Percentiles rank a stretch among this genome's conserved stretches.
Conservation (phyloP, 345 rosid species). For the Acer yangbiense region DNA sequence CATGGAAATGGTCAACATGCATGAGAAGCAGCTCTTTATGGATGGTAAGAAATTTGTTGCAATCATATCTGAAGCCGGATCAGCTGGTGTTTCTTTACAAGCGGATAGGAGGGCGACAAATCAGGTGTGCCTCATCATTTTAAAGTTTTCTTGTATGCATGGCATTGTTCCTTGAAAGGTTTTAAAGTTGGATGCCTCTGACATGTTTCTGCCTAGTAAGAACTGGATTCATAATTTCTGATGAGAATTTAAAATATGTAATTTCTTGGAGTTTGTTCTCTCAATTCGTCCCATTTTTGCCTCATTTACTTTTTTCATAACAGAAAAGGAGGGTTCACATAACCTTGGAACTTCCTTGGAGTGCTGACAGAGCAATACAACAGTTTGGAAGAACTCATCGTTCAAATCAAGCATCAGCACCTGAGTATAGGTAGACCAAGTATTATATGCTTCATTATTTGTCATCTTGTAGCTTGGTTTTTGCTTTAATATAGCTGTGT, state of each 20-base stretch:
- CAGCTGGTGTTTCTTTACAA: constrained; percentile 98
- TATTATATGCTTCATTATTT: constrained; percentile 22
- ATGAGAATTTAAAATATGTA: background rate
- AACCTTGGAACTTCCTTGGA: constrained; percentile 99
- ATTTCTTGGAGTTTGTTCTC: background rate
- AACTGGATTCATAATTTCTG: background rate
- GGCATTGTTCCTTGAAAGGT: background rate
- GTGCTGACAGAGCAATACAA: constrained; percentile 99
- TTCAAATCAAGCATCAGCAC: constrained; percentile 99
- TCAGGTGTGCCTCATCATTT: constrained; percentile 55
- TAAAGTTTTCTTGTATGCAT: background rate
- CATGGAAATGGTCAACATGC: constrained; percentile 99
- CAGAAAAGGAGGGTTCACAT: constrained; percentile 97
- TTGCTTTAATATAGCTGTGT: constrained; percentile 1
- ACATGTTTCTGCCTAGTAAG: background rate
- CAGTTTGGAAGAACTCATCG: constrained; percentile 99
- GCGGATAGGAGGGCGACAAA: constrained; percentile 94
- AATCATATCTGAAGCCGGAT: constrained; percentile 98
- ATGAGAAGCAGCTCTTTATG: constrained; percentile 97
- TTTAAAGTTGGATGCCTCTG: constrained; percentile 5
- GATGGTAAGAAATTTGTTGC: constrained; percentile 94
- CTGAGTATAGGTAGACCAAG: constrained; percentile 79
- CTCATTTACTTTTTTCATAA: constrained; percentile 12
- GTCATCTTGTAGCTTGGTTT: background rate
- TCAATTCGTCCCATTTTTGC: constrained; percentile 2